These are phyloP conservation scores for Globisporangium polare DNA, from an alignment of 352 stramenopile species.

Conservation along the genomic window DNA sequence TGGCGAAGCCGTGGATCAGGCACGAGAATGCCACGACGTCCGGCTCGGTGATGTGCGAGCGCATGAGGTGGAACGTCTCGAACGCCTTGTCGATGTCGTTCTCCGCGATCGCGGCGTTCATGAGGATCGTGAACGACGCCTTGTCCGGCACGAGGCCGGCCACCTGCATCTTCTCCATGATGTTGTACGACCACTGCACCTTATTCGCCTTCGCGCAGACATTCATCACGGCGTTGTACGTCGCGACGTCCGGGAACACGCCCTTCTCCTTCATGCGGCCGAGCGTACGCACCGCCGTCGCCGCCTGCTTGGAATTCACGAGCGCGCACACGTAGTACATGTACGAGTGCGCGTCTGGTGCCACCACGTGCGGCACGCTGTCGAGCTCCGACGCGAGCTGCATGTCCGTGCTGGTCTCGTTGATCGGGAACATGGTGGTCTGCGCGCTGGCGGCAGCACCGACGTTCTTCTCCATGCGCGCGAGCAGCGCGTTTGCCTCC, in stretches of 20 bases:
- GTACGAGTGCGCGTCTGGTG: constrained; percentile 61
- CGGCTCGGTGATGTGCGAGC: constrained; percentile 61
- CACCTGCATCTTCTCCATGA: constrained; percentile 85
- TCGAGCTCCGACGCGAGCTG: constrained; percentile 37
- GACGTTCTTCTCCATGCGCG: constrained; percentile 72
- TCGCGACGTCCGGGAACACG: constrained; percentile 42
- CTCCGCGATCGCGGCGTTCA: constrained; percentile 71
- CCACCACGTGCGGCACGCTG: constrained; percentile 40
- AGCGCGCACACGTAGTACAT: constrained; percentile 77
- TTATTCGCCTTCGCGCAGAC: constrained; percentile 63
- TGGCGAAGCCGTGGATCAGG: constrained; percentile 74
- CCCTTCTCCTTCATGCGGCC: constrained; percentile 79
- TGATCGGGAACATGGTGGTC: constrained; percentile 14
- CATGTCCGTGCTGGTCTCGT: constrained; percentile 25
- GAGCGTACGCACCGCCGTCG: constrained; percentile 61
- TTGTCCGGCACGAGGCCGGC: constrained; percentile 56
- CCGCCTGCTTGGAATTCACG: constrained; percentile 35
- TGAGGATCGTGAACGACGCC: constrained; percentile 77
- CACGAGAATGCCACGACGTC: constrained; percentile 68
- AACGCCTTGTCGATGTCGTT: constrained; percentile 77
- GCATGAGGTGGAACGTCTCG: constrained; percentile 84
- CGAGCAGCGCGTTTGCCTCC: constrained; percentile 65
- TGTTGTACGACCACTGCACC: constrained; percentile 78
- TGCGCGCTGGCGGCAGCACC: constrained; percentile 1
- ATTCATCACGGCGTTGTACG: constrained; percentile 84